Conservation (phyloP, 106 monocot species). For the Gastrodia elata region DNA sequence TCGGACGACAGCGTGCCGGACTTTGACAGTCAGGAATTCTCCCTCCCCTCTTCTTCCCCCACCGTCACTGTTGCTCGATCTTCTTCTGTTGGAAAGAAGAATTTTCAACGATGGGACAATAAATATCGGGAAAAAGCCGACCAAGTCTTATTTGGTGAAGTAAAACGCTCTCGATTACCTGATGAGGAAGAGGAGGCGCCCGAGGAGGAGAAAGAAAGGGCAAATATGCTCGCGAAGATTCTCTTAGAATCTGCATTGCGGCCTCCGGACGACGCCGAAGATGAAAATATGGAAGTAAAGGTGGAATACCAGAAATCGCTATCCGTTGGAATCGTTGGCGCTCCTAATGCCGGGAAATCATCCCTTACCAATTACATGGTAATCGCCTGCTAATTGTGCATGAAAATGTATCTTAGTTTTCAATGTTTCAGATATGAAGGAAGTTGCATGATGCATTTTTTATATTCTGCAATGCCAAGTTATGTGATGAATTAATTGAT, state of each 20-base stretch:
- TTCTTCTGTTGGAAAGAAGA: not conserved
- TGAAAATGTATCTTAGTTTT: not conserved
- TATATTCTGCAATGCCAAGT: not conserved
- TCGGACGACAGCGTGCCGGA: conserved; percentile 18
- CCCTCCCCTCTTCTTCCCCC: conserved; percentile 12
- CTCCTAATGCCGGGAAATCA: conserved; percentile 95
- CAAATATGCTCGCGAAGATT: conserved; percentile 59
- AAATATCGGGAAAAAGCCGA: conserved; percentile 61
- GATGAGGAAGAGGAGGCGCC: conserved; percentile 21
- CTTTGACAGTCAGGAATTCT: conserved; percentile 53
- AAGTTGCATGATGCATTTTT: not conserved
- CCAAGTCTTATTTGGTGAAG: conserved; percentile 33
- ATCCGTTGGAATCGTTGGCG: conserved; percentile 82
- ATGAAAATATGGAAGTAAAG: conserved; percentile 29
- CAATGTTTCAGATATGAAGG: not conserved
- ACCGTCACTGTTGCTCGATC: not conserved
- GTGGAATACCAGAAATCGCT: conserved; percentile 87
- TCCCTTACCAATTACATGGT: conserved; percentile 87
- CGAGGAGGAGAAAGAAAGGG: conserved; percentile 45
- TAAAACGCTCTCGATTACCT: not conserved
- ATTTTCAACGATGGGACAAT: conserved; percentile 30
- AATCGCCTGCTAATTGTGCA: conserved; percentile 4
- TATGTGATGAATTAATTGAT: not conserved
- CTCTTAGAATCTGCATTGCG: conserved; percentile 44
- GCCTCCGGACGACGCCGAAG: conserved; percentile 41